Percentiles rank a stretch among this genome's conserved stretches.
phyloP scores from a whole-genome alignment of 192 early-diverging fungal genomes.

The Backusella sp. region DNA sequence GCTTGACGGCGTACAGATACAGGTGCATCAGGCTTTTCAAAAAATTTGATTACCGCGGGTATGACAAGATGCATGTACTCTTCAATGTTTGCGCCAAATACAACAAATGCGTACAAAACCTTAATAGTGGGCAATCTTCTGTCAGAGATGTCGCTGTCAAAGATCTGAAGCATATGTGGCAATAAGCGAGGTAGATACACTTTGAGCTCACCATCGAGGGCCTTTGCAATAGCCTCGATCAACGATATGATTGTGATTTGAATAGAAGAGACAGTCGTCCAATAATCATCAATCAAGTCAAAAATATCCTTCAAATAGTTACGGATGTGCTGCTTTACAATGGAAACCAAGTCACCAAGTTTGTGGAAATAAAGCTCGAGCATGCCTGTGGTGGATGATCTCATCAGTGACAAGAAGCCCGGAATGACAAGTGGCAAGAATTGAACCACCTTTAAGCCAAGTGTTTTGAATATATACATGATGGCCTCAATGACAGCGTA shows the following conservation, averaged over 20 bases:
- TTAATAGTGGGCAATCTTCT: conserved; percentile 60
- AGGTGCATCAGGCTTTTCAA: conserved; percentile 72
- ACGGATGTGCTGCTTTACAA: conserved; percentile 89
- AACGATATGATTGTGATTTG: conserved; percentile 85
- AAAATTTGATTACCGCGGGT: conserved; percentile 75
- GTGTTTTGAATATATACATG: conserved; percentile 90
- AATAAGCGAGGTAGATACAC: conserved; percentile 78
- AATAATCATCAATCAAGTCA: conserved; percentile 74
- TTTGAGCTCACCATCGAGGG: conserved; percentile 88
- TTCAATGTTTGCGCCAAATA: conserved; percentile 86
- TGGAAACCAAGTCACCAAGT: conserved; percentile 75
- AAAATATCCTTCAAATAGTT: conserved; percentile 81
- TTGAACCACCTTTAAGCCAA: conserved; percentile 86
- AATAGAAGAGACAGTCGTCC: conserved; percentile 64
- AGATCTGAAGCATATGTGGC: conserved; percentile 80
- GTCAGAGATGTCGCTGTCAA: conserved; percentile 77
- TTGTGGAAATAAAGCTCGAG: conserved; percentile 92
- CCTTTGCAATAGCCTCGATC: conserved; percentile 82
- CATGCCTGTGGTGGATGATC: conserved; percentile 70
- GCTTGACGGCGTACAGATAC: conserved; percentile 58
- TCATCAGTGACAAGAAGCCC: conserved; percentile 86
- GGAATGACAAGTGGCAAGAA: conserved; percentile 92
- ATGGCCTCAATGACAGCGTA: conserved; percentile 86
- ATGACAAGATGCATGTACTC: conserved; percentile 92
- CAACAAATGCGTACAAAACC: conserved; percentile 75